Percentiles rank a stretch among this genome's conserved stretches.
Evolutionary conservation across 257 asterid genomes (phyloP).

Genomic region (Ajuga chamaepitys): DNA sequence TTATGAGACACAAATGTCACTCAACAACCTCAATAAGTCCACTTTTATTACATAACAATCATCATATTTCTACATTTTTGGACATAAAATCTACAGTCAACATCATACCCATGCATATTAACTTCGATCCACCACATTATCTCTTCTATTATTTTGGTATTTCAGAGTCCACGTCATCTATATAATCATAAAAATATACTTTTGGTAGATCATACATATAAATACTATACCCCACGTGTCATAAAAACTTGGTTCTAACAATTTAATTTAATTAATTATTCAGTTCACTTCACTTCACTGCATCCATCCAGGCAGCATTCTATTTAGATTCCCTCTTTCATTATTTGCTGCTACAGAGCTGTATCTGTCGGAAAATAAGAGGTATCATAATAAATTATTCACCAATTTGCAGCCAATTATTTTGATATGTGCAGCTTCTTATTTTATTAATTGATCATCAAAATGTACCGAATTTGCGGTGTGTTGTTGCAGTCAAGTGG

Average conservation of each 20-base stretch:
- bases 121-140: neutral
- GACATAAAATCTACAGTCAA: neutral
- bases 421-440: neutral
- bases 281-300: constrained; percentile 14
- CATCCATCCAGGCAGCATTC: constrained; percentile 46
- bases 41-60: too few species aligned
- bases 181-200: neutral
- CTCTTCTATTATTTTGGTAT: neutral
- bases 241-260: neutral
- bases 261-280: too few species aligned
- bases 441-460: neutral
- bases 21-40: too few species aligned
- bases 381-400: neutral
- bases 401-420: neutral
- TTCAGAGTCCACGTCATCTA: constrained; percentile 8
- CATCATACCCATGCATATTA: neutral
- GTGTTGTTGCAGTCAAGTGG: constrained; percentile 14
- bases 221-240: neutral
- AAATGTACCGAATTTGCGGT: neutral
- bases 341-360: constrained; percentile 11
- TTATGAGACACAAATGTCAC: too few species aligned
- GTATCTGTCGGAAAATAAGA: constrained; percentile 10
- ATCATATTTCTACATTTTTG: neutral
- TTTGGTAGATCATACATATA: constrained; percentile 12
- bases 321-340: constrained; percentile 16